Percentiles rank a stretch among this genome's conserved stretches.
Evolutionary conservation across 2,329 filamentous ascomycete genomes (phyloP).

Genomic region (Penicillium glabrum): DNA sequence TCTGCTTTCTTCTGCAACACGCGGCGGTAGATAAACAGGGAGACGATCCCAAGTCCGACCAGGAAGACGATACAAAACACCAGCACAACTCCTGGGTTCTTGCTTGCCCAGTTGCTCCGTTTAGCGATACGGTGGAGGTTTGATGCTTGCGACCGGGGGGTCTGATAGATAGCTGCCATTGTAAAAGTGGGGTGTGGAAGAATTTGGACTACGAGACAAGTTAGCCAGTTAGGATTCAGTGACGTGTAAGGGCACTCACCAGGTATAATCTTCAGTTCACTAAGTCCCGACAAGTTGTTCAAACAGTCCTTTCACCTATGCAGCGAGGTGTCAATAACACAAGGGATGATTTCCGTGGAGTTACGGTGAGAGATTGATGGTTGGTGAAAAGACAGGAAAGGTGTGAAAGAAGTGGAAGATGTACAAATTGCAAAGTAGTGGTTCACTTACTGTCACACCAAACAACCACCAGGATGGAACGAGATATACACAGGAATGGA

Average conservation of each 20-base stretch:
- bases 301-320: neutral
- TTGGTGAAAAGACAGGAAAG: neutral
- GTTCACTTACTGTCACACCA: neutral
- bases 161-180: slow-evolving; percentile 33
- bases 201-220: neutral
- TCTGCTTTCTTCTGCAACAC: slow-evolving; percentile 35
- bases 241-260: neutral
- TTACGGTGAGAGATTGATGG: neutral
- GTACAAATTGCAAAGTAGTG: neutral
- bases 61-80: slow-evolving; percentile 63
- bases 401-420: neutral
- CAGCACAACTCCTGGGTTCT: slow-evolving; percentile 61
- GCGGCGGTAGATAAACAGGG: slow-evolving; percentile 52
- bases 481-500: neutral
- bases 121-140: slow-evolving; percentile 36
- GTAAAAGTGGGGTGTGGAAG: neutral
- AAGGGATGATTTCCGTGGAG: neutral
- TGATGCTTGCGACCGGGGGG: slow-evolving; percentile 3
- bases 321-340: neutral
- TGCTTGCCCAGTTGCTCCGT: slow-evolving; percentile 54
- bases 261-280: neutral
- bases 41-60: slow-evolving; percentile 52
- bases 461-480: neutral
- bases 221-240: neutral
- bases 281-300: neutral